A percentile compares a stretch with the other conserved stretches of the same genome.
These are phyloP conservation scores for Candida manassasensis DNA, from an alignment of 805 yeast species.

Conservation along the genomic window DNA sequence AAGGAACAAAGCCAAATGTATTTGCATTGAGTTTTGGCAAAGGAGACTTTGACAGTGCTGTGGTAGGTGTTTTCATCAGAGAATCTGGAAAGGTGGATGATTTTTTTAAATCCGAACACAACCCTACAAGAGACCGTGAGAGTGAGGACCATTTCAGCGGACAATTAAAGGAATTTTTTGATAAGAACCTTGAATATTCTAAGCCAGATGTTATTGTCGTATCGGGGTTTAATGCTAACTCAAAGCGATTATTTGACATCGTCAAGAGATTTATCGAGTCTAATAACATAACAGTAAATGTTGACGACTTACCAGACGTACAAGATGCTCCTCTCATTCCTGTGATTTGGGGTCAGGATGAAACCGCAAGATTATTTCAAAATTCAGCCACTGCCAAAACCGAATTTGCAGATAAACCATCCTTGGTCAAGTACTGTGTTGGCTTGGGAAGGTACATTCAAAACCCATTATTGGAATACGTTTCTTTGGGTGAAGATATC, in stretches of 20 bases:
- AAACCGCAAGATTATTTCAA: slow-evolving; percentile 85
- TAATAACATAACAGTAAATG: slow-evolving; percentile 49
- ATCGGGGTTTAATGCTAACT: slow-evolving; percentile 77
- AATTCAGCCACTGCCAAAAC: slow-evolving; percentile 66
- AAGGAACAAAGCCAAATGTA: slow-evolving; percentile 82
- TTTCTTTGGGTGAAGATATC: slow-evolving; percentile 72
- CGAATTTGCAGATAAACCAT: slow-evolving; percentile 82
- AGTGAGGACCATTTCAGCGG: slow-evolving; percentile 45
- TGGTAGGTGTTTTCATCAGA: slow-evolving; percentile 72
- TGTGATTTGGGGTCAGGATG: slow-evolving; percentile 84
- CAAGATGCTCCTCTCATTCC: slow-evolving; percentile 52
- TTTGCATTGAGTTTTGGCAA: slow-evolving; percentile 81
- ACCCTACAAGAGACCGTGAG: slow-evolving; percentile 49
- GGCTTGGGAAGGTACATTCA: slow-evolving; percentile 90
- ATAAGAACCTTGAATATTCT: slow-evolving; percentile 46
- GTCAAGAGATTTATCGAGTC: slow-evolving; percentile 52
- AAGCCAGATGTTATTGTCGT: slow-evolving; percentile 86
- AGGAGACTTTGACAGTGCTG: slow-evolving; percentile 82
- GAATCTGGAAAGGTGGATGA: slow-evolving; percentile 78
- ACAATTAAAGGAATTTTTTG: slow-evolving; percentile 63
- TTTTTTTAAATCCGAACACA: slow-evolving; percentile 70
- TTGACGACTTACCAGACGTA: slow-evolving; percentile 37
- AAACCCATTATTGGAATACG: slow-evolving; percentile 88
- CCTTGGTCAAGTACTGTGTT: slow-evolving; percentile 76
- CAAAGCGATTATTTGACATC: slow-evolving; percentile 56